Evolutionary conservation across 169 alveolate species (phyloP).

Genomic region (Plasmodium gallinaceum): DNA sequence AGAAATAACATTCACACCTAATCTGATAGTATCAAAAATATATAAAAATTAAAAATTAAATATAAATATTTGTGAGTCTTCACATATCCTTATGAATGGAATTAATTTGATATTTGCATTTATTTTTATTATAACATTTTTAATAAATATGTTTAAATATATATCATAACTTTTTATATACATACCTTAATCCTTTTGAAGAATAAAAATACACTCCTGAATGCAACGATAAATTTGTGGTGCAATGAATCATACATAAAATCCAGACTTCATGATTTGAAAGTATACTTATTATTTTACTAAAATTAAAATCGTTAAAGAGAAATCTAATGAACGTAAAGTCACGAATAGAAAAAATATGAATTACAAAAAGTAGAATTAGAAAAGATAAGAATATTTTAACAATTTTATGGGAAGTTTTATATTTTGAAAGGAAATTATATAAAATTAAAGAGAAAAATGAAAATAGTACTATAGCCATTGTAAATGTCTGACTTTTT

Average conservation of each 20-base stretch:
- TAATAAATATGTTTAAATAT: background rate
- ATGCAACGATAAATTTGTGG: conserved; percentile 30
- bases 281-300: background rate
- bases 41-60: background rate
- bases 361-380: conserved; percentile 10
- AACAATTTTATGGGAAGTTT: conserved; percentile 35
- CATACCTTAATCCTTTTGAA: conserved; percentile 63
- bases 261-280: conserved; percentile 61
- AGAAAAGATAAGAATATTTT: conserved; percentile 19
- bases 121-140: background rate
- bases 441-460: conserved; percentile 33
- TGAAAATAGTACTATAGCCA: conserved; percentile 11
- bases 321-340: conserved; percentile 21
- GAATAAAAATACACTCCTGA: conserved; percentile 66
- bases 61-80: background rate
- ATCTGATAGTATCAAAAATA: conserved; percentile 5
- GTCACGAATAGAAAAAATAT: conserved; percentile 33
- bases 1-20: conserved; percentile 22
- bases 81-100: background rate
- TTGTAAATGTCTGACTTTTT: conserved; percentile 22
- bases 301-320: conserved; percentile 4
- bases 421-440: conserved; percentile 40
- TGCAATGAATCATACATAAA: conserved; percentile 61
- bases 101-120: background rate
- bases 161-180: background rate